phyloP scores from a whole-genome alignment of 257 asterid genomes.

The Nicotiana sylvestris region DNA sequence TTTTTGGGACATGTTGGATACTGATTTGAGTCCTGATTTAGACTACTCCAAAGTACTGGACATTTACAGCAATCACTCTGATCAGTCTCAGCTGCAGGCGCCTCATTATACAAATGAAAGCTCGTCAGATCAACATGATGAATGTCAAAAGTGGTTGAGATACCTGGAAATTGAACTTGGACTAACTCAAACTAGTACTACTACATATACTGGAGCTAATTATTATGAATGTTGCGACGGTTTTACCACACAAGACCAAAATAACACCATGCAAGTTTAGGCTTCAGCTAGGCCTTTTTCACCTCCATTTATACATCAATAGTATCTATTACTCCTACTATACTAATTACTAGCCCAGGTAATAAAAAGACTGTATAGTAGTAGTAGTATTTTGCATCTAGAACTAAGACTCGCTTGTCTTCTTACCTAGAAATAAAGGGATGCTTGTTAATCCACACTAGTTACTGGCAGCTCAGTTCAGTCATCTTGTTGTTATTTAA shows the following conservation, averaged over 20 bases:
- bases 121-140: slow-evolving; percentile 17
- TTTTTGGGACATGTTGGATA: slow-evolving; percentile 39
- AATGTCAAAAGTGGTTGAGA: slow-evolving; percentile 42
- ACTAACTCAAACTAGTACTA: slow-evolving; percentile 16
- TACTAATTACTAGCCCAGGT: not conserved
- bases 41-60: not conserved
- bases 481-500: not conserved
- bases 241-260: not conserved
- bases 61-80: not conserved
- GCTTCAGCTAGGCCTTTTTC: too few relatives aligned
- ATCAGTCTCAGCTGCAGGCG: not conserved
- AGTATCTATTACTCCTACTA: not conserved
- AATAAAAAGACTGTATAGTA: not conserved
- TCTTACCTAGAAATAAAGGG: not conserved
- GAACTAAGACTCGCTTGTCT: not conserved
- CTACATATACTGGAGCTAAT: too few relatives aligned
- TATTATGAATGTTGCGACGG: not conserved
- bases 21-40: not conserved
- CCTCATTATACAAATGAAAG: not conserved
- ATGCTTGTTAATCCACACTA: not conserved
- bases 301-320: too few relatives aligned
- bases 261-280: not conserved
- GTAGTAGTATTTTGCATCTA: not conserved
- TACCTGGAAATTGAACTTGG: slow-evolving; percentile 56
- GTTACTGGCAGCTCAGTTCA: not conserved